Base-by-base conservation (phyloP, 257 asterid genomes). In the Scutellaria minor region DNA sequence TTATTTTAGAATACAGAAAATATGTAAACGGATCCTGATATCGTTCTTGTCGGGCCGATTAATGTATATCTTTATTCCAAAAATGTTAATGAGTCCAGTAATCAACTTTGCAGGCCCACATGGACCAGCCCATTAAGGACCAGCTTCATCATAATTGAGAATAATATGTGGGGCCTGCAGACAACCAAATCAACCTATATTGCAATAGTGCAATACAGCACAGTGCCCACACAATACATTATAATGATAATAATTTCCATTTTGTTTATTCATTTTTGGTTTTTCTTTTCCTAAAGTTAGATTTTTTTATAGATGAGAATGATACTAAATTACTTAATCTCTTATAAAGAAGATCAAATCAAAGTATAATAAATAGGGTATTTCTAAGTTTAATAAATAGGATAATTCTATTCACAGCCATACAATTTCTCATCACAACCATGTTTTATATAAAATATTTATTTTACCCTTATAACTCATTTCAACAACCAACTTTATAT, bases 161-260 rank as follows among this genome's bases (percentile, higher is more conserved):
- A 12, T n/a, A 63, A 7, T 15, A 55, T 3, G 75, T 42, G 75
- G 75, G 78, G 70, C 48, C 73, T 12, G 10, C 59, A 54, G 4
- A 39, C 56, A 46, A n/a, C 48, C 7, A 20, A 70, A 22, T 41
- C 53, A 10, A 14, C 59, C 72, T 31, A 64, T 20, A 15, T 61
- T 37, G 70, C 55, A 48, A 64, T 48, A 55, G 78, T 73, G 72
- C 66, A 12, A 15, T 42, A 65, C 73, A 75, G 79, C 74, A 66
- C 69, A 75, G 15, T 45, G 37, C 39, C 52, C 35, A 20, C 5
- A 2, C 6, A 18, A 14, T 65, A 44, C 39, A 15, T 2, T 39
- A 44, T 64, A 9, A 44, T 56, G 0, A n/a, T 15, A 24, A 50
- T 56, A 13, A 50, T 72, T 13, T 11, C 51, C 56, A 52, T 66